phyloP scores from a whole-genome alignment of 805 yeast species.

The Saturnispora serradocipensis region DNA sequence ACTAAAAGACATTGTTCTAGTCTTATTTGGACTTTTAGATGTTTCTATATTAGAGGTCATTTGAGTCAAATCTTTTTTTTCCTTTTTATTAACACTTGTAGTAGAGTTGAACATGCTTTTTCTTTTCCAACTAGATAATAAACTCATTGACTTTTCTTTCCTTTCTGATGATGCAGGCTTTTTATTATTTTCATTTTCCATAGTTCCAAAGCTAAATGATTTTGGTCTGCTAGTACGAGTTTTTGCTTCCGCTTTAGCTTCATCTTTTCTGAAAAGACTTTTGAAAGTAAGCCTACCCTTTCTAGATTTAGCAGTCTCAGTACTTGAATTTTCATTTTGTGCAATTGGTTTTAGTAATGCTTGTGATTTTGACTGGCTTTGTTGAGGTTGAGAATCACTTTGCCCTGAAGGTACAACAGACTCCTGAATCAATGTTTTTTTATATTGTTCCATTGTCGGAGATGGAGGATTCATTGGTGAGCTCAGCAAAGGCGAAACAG shows the following conservation, averaged over 20 bases:
- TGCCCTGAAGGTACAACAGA: background rate
- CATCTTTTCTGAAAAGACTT: conserved; percentile 20
- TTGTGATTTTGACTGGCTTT: background rate
- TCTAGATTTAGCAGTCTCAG: conserved; percentile 3
- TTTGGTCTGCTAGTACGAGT: conserved; percentile 8
- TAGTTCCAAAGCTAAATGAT: conserved; percentile 10
- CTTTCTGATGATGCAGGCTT: conserved; percentile 13
- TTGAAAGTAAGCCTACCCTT: conserved; percentile 23
- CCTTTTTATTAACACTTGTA: background rate
- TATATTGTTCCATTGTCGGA: conserved; percentile 11
- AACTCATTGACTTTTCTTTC: conserved; percentile 22
- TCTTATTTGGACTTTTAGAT: background rate
- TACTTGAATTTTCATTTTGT: background rate
- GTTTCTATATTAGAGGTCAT: background rate
- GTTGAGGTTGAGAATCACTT: too few relatives aligned
- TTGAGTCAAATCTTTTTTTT: background rate
- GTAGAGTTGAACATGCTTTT: conserved; percentile 14
- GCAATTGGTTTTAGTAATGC: background rate
- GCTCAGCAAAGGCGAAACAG: conserved; percentile 8
- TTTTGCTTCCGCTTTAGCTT: background rate
- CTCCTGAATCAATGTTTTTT: conserved; percentile 4
- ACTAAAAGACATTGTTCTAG: conserved; percentile 5
- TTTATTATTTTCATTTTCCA: conserved; percentile 2
- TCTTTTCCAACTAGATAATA: conserved; percentile 26
- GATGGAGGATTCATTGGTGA: conserved; percentile 12